A percentile compares a stretch with the other conserved stretches of the same genome.
Conservation (phyloP, 768 basidiomycete species). For the Lactarius evosmus region DNA sequence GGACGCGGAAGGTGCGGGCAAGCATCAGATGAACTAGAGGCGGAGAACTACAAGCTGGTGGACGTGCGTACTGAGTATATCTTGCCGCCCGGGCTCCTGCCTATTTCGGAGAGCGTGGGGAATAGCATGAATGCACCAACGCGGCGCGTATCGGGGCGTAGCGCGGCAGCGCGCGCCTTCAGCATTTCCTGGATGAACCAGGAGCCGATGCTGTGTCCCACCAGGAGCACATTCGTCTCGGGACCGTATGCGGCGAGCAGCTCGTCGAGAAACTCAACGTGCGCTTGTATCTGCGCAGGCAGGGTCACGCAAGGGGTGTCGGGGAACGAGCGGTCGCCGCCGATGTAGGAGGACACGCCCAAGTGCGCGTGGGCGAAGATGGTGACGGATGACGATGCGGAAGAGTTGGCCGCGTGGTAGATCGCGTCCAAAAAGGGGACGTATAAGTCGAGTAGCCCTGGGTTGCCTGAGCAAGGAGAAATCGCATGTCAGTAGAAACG, state of each 20-base stretch:
- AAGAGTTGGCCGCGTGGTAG: slow-evolving; percentile 33
- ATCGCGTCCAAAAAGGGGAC: slow-evolving; percentile 57
- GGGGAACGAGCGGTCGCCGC: slow-evolving; percentile 45
- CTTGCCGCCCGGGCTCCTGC: slow-evolving; percentile 59
- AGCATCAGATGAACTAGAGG: neutral
- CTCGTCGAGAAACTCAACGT: slow-evolving; percentile 50
- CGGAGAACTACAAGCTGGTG: neutral
- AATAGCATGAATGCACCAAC: slow-evolving; percentile 57
- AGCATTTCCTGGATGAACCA: slow-evolving; percentile 61
- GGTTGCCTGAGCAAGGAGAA: slow-evolving; percentile 41
- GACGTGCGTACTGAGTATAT: slow-evolving; percentile 49
- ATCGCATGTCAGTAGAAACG: slow-evolving; percentile 26
- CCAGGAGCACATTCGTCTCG: slow-evolving; percentile 43
- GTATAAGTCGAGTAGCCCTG: slow-evolving; percentile 67
- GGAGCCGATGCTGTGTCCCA: slow-evolving; percentile 69
- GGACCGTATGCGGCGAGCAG: slow-evolving; percentile 51
- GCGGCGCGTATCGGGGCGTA: slow-evolving; percentile 33
- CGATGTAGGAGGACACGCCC: slow-evolving; percentile 36
- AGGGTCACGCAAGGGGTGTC: slow-evolving; percentile 12
- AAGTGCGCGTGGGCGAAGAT: slow-evolving; percentile 51
- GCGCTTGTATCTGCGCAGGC: slow-evolving; percentile 19
- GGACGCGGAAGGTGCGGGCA: too few relatives aligned
- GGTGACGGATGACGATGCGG: slow-evolving; percentile 55
- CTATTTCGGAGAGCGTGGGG: slow-evolving; percentile 66
- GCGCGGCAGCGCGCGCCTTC: slow-evolving; percentile 53